Evolutionary conservation across 164 flowering plant species (phyloP).

Genomic region (Houttuynia cordata): DNA sequence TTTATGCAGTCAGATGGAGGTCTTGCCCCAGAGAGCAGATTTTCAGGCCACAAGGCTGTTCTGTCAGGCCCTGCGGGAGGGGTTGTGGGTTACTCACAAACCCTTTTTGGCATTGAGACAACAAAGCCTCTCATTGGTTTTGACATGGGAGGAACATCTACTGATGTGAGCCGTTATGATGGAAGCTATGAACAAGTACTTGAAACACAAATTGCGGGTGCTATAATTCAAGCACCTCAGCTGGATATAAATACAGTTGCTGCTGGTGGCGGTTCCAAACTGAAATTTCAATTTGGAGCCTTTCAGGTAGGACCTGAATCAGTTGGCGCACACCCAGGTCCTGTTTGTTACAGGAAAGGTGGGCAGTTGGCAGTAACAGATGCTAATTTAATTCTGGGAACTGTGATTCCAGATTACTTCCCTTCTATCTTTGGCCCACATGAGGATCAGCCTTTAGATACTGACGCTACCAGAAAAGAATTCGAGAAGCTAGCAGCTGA

Average conservation of each 20-base stretch:
- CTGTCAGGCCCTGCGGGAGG: conserved; percentile 99
- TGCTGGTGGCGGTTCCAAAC: conserved; percentile 97
- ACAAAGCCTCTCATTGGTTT: conserved; percentile 90
- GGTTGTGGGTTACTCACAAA: conserved; percentile 95
- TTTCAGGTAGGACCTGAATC: conserved; percentile 96
- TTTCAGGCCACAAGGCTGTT: conserved; percentile 98
- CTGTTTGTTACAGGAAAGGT: conserved; percentile 93
- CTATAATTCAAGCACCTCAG: conserved; percentile 96
- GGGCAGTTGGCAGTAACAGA: conserved; percentile 95
- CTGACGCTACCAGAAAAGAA: conserved; percentile 50
- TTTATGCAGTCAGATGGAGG: conserved; percentile 99
- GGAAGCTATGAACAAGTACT: conserved; percentile 85
- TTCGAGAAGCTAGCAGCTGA: conserved; percentile 62
- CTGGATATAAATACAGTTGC: conserved; percentile 97
- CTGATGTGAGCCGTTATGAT: conserved; percentile 95
- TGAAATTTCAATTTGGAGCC: conserved; percentile 89
- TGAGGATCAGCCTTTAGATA: conserved; percentile 81
- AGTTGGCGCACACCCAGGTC: conserved; percentile 98
- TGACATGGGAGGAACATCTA: conserved; percentile 99
- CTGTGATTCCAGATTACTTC: conserved; percentile 80
- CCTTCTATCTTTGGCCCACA: conserved; percentile 89
- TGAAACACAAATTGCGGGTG: conserved; percentile 94
- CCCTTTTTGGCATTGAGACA: conserved; percentile 80
- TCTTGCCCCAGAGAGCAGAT: conserved; percentile 87
- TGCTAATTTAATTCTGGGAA: conserved; percentile 84